These are phyloP conservation scores for Colletotrichum somersetense DNA, from an alignment of 2,329 filamentous ascomycete species.

Conservation along the genomic window DNA sequence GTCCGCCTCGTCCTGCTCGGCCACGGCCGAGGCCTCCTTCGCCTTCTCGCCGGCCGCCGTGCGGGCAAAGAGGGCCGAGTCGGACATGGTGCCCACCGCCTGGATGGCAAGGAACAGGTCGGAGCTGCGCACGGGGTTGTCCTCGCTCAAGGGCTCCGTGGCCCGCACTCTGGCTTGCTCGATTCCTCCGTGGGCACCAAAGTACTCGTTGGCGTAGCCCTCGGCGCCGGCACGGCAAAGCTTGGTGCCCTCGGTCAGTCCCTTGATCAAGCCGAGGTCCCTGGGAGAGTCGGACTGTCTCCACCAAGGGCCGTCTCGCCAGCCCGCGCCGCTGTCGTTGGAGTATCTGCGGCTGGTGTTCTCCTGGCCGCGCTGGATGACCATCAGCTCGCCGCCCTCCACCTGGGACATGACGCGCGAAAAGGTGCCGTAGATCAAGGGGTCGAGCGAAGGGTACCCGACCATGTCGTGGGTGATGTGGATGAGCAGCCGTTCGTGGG, in stretches of 20 bases:
- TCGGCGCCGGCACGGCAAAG: constrained; percentile 91
- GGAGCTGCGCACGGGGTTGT: constrained; percentile 90
- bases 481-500: constrained; percentile 95
- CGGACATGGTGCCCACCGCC: constrained; percentile 77
- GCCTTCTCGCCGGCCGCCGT: constrained; percentile 66
- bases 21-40: constrained; percentile 65
- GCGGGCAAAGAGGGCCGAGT: constrained; percentile 76
- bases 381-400: constrained; percentile 93
- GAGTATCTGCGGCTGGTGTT: constrained; percentile 77
- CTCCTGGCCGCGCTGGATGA: constrained; percentile 93
- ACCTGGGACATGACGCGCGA: constrained; percentile 98
- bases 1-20: constrained; percentile 66
- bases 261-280: constrained; percentile 83
- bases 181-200: constrained; percentile 80
- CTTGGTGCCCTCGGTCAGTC: constrained; percentile 88
- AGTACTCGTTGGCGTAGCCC: constrained; percentile 88
- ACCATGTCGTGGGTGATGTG: constrained; percentile 97
- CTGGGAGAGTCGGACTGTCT: constrained; percentile 76
- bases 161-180: constrained; percentile 85
- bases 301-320: constrained; percentile 99
- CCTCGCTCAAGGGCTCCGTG: constrained; percentile 82
- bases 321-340: constrained; percentile 73
- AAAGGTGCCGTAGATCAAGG: constrained; percentile 91
- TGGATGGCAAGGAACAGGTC: constrained; percentile 98
- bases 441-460: constrained; percentile 94